Conservation (phyloP, 306 rosid species). For the Casuarina equisetifolia region DNA sequence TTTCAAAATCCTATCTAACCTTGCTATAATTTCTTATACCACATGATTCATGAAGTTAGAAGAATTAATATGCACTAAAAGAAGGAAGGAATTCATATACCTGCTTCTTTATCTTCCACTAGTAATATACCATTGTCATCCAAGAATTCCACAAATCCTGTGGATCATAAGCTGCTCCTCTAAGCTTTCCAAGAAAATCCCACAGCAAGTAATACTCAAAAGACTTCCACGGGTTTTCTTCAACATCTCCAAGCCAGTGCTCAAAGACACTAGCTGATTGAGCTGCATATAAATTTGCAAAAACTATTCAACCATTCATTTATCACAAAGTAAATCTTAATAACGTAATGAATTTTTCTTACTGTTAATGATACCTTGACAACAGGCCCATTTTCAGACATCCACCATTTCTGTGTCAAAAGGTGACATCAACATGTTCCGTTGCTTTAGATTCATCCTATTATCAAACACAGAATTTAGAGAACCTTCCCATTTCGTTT, state of each 20-base stretch:
- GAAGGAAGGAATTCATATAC: constrained; percentile 5
- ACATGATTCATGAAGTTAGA: neutral
- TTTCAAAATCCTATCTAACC: neutral
- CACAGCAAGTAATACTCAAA: neutral
- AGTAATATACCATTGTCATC: neutral
- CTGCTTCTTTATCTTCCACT: constrained; percentile 7
- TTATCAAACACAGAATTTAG: too few species aligned
- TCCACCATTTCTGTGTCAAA: neutral
- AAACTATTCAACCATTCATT: neutral
- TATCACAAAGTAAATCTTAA: neutral
- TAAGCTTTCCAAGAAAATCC: neutral
- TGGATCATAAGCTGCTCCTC: constrained; percentile 9
- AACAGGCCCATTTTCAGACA: too few species aligned
- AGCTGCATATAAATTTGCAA: neutral
- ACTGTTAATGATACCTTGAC: too few species aligned
- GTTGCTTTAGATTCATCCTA: neutral
- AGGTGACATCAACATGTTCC: neutral
- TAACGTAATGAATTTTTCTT: neutral
- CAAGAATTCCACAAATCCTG: constrained; percentile 11
- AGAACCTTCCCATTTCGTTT: neutral
- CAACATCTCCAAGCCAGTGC: neutral
- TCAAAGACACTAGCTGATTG: neutral
- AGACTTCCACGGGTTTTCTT: neutral
- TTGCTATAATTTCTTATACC: neutral
- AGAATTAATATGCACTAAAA: neutral